Base-by-base conservation (phyloP, 192 early-diverging fungal species). In the Dimargaris cristalligena region DNA sequence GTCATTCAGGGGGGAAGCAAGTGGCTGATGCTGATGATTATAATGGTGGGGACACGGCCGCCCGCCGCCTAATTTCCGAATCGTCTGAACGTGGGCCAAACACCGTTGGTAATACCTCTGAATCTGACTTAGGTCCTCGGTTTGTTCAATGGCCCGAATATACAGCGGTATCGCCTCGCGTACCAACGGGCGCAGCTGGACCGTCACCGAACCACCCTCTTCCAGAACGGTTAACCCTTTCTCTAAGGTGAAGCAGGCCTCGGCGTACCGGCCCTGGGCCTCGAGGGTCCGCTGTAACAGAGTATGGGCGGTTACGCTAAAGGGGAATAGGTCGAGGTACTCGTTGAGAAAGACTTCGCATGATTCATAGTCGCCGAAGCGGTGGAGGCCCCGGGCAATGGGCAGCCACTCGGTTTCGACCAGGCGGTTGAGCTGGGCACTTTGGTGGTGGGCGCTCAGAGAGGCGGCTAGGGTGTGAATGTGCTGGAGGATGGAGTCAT, bases 331-430 rank as follows among this genome's bases (percentile, higher is more conserved):
- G 6, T 23, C 50, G 25, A 52, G 14, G 30, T 52, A 52, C 30
- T 52, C 20, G 2, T 18, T 52, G 2, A 26, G 20, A 26, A 25
- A 52, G 6, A 26, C 16, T 52, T 16, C 26, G 20, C 22, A 18
- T 30, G 30, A 26, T 23, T 23, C 25, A 26, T 52, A 52, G 13
- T 52, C 50, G 23, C 50, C 50, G 20, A 23, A 16, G 22, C 23
- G 50, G 30, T 23, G 28, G 30, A 23, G 28, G 26, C 20, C 50
- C 30, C 28, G 50, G 6, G 50, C 50, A 52, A 52, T 52, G 50
- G 50, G 50, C 30, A 52, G 30, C 50, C 50, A 52, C 25, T 52
- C 50, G 23, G 23, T 52, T 52, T 16, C 50, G 2, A 52, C 14
- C 0, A 52, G 50, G 50, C 8, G 13, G 23, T 52, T 47, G n/a